These are phyloP conservation scores for Alternaria tenuissima DNA, from an alignment of 2,329 filamentous ascomycete species.

Conservation along the genomic window DNA sequence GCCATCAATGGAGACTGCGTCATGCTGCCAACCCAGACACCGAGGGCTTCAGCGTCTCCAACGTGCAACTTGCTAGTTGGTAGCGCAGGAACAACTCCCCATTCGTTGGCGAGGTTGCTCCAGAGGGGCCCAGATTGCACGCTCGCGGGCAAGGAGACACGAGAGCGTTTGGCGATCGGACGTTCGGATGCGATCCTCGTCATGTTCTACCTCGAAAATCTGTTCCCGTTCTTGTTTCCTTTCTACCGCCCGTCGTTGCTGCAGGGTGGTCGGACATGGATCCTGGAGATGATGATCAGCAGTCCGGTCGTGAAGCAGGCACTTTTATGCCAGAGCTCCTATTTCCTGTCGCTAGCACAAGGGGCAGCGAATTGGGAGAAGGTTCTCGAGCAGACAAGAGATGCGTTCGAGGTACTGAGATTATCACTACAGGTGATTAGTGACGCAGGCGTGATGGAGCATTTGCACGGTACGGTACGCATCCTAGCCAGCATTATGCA, in stretches of 20 bases:
- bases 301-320: background rate
- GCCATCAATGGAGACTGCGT: background rate
- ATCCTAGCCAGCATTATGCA: background rate
- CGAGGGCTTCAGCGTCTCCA: background rate
- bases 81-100: no score
- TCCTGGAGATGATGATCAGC: background rate
- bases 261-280: background rate
- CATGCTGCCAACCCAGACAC: background rate
- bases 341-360: background rate
- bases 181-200: background rate
- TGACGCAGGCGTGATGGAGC: background rate
- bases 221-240: background rate
- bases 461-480: background rate
- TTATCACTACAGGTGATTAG: background rate
- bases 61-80: background rate
- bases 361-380: background rate
- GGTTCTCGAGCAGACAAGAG: background rate
- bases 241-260: background rate
- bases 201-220: background rate
- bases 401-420: background rate
- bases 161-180: background rate
- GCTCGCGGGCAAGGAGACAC: background rate
- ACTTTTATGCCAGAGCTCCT: background rate
- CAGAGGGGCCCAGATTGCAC: background rate
- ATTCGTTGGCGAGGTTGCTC: background rate